Evolutionary conservation across 805 yeast genomes (phyloP).

Genomic region (Sugiyamaella americana): DNA sequence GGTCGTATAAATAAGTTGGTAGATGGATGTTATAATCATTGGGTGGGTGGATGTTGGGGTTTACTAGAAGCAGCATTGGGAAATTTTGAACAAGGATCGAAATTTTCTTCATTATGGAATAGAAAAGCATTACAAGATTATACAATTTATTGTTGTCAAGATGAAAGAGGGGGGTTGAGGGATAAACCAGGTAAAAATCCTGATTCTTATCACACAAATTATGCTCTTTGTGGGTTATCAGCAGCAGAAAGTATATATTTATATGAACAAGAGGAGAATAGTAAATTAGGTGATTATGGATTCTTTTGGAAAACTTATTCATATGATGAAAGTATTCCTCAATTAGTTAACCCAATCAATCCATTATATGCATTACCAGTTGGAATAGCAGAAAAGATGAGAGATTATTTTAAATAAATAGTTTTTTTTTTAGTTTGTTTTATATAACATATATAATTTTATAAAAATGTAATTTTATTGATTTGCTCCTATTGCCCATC

Average conservation of each 20-base stretch:
- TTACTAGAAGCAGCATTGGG: slow-evolving; percentile 50
- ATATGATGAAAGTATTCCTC: background rate
- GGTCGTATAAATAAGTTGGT: slow-evolving; percentile 93
- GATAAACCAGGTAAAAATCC: slow-evolving; percentile 82
- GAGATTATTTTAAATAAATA: slow-evolving; percentile 3
- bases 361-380: slow-evolving; percentile 58
- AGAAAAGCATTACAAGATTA: slow-evolving; percentile 57
- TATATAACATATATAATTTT: no score
- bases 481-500: slow-evolving; percentile 59
- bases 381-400: slow-evolving; percentile 36
- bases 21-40: slow-evolving; percentile 92
- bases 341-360: slow-evolving; percentile 35
- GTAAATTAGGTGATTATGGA: slow-evolving; percentile 24
- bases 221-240: slow-evolving; percentile 70
- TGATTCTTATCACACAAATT: slow-evolving; percentile 90
- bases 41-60: slow-evolving; percentile 82
- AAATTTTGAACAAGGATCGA: slow-evolving; percentile 23
- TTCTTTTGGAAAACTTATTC: slow-evolving; percentile 30
- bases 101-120: slow-evolving; percentile 34
- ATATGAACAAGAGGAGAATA: slow-evolving; percentile 11
- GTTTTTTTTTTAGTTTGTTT: background rate
- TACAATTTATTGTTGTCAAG: slow-evolving; percentile 72
- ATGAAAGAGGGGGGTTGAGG: slow-evolving; percentile 60
- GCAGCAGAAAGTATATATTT: slow-evolving; percentile 43
- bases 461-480: background rate